phyloP scores from a whole-genome alignment of 371 early-diverging fungal species.

The Chytridium lagenaria region DNA sequence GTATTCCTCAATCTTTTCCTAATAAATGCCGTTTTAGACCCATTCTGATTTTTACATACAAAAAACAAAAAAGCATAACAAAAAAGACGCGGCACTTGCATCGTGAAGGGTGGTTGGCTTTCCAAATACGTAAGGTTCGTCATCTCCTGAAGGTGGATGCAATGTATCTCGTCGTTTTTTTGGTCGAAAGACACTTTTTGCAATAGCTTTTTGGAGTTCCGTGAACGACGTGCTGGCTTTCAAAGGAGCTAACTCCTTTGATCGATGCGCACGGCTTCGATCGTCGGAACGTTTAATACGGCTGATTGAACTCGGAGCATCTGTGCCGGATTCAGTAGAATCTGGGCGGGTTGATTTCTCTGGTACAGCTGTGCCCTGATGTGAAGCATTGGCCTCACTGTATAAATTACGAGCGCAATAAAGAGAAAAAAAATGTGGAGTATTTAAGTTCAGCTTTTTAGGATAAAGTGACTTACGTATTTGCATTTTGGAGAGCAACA shows the following conservation, averaged over 20 bases:
- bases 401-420: too few species aligned
- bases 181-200: conserved; percentile 33
- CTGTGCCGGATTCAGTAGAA: neutral
- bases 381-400: neutral
- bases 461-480: conserved; percentile 4
- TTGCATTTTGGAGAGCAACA: conserved; percentile 7
- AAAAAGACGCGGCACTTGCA: neutral
- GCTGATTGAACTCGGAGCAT: neutral
- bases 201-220: conserved; percentile 22
- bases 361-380: neutral
- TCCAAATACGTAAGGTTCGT: conserved; percentile 24
- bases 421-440: too few species aligned
- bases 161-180: conserved; percentile 1
- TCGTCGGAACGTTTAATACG: neutral
- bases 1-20: conserved; percentile 32
- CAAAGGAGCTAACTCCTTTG: conserved; percentile 13
- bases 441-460: too few species aligned
- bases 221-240: conserved; percentile 8
- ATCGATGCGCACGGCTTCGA: neutral
- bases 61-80: too few species aligned
- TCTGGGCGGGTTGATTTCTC: neutral
- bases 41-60: too few species aligned
- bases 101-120: conserved; percentile 15
- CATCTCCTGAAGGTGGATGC: neutral
- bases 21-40: too few species aligned